Evolutionary conservation across 257 asterid species (phyloP), one percentile per base, ranked within the genome.

Genomic region (Mentha longifolia): DNA sequence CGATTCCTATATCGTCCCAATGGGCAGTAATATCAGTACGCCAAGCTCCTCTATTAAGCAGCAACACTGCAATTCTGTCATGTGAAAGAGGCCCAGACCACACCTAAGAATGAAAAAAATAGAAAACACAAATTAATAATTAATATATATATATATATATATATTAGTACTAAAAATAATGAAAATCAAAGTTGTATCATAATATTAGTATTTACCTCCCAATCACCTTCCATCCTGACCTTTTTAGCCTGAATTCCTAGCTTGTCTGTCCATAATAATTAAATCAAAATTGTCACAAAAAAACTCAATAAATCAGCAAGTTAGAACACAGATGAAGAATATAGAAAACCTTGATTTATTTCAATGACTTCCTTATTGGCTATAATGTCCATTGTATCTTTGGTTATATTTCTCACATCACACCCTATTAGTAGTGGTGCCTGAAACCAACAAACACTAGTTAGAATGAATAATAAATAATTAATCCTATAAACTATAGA

Each of bases 371-470:
- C 96, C 71, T 80, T 69, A 75, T 91, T 91, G 19, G 79, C 70
- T 54, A 91, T 80, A 30, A 91, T 89, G 14, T 85, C 89, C 83
- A 79, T 73, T 0, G 83, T 85, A 12, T 91, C 96, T 65, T 85
- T 81, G 13, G 81, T 56, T 33, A 72, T 45, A 58, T 80, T 87
- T 73, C 88, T 85, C 65, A 89, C 86, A 63, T 91, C 97, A 74
- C 96, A 87, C 28, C 97, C 96, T 25, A 91, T 84, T 35, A 89
- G 88, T 22, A 92, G 90, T n/a, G 98, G 96, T 43, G 98, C 90
- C 96, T 90, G 72, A 13, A 52, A 37, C 16, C 28, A 64, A 7
- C 19, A n/a, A n/a, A n/a, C n/a, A n/a, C n/a, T n/a, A n/a, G n/a
- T n/a, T n/a, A n/a, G n/a, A n/a, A n/a, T n/a, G n/a, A n/a, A n/a